Evolutionary conservation across 768 basidiomycete species (phyloP), one percentile per base, ranked within the genome.

Genomic region (Tylopilus felleus): DNA sequence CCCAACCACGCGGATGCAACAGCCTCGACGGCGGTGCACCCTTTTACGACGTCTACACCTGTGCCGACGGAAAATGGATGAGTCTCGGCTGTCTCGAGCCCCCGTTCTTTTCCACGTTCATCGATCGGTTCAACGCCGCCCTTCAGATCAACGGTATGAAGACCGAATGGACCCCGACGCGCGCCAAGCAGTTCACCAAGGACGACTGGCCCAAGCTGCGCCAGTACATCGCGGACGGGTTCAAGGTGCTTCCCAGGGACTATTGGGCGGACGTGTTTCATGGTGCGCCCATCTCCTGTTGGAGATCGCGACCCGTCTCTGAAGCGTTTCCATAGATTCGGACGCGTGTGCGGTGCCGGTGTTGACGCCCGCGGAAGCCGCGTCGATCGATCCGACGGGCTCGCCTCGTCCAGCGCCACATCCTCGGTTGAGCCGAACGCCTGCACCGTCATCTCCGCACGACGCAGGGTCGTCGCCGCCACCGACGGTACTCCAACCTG

Each of bases 331-430:
- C 29, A 4, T 61, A 90, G 88, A 77, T 27, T 85, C 80, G 13
- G 89, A 91, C 54, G 84, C 86, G 8, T 91, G 89, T 63, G 78
- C 78, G 10, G 70, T 87, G 14, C 88, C 89, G 0, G 84, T 91
- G 28, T 74, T 90, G 25, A 76, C 80, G 5, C 78, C 85, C 0
- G 62, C 70, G 23, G 88, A 91, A 75, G 87, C 85, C 5, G 77
- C 74, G 2, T 69, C 65, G 29, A 65, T 78, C 23, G 70, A 76
- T 52, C 60, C 73, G 14, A 61, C 73, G 4, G 69, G 65, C 8
- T 72, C 70, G 17, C 38, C 61, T 25, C 57, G 80, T 19, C 84
- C 86, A 6, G 60, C 66, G n/a, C 76, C 78, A 40, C 84, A 86
- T 61, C 83, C 84, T 17, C 66, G 64, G 27, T 63, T 85, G 16